Percentiles rank a stretch among this genome's conserved stretches.
These are phyloP conservation scores for Xylaria sp. DNA, from an alignment of 2,329 filamentous ascomycete genomes.

Conservation along the genomic window DNA sequence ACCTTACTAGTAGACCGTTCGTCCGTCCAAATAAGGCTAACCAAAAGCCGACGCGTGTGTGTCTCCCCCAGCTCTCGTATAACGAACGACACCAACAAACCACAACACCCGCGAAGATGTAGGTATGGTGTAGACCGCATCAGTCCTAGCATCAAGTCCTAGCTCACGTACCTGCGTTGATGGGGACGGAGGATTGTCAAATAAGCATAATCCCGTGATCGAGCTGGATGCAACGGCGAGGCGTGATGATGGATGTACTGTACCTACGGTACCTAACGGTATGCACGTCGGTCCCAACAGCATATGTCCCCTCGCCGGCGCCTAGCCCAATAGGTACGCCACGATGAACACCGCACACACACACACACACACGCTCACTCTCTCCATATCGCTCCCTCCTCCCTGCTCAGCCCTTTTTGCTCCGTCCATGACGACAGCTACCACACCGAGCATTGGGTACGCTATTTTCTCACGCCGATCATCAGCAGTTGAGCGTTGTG, in stretches of 20 bases:
- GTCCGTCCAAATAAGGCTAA: conserved; percentile 8
- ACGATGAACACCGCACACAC: background rate
- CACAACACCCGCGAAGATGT: background rate
- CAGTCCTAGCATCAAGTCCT: conserved; percentile 13
- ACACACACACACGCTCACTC: background rate
- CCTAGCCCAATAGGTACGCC: background rate
- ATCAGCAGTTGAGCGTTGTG: conserved; percentile 1
- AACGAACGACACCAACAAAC: background rate
- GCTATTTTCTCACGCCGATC: conserved; percentile 33
- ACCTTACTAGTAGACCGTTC: background rate
- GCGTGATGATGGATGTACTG: conserved; percentile 21
- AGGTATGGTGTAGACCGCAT: background rate
- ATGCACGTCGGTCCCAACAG: conserved; percentile 29
- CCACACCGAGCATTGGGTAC: conserved; percentile 25
- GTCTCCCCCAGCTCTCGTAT: background rate
- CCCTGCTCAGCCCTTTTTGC: conserved; percentile 15
- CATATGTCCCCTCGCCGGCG: background rate
- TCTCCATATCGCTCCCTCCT: background rate
- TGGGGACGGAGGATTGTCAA: conserved; percentile 15
- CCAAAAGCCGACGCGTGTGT: background rate
- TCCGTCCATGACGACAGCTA: conserved; percentile 19
- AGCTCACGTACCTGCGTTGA: conserved; percentile 33
- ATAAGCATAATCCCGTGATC: conserved; percentile 29
- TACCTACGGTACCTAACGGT: conserved; percentile 33
- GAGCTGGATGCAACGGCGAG: conserved; percentile 28